phyloP scores from a whole-genome alignment of 169 alveolate species.

The Plasmodium vivax region DNA sequence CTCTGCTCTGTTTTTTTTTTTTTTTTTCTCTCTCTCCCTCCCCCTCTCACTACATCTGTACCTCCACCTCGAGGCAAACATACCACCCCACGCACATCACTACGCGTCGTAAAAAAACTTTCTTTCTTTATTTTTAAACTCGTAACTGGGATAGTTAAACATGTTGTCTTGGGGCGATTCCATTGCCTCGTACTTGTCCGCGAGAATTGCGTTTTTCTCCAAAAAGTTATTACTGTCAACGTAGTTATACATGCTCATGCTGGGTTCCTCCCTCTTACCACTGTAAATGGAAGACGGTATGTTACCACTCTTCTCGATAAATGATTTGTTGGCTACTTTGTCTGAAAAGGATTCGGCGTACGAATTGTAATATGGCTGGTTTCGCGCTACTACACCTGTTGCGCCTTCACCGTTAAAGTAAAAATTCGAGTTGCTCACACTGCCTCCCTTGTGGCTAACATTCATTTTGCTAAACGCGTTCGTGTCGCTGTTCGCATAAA shows the following conservation, averaged over 20 bases:
- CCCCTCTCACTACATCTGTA: background rate
- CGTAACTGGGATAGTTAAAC: constrained; percentile 30
- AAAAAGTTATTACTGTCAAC: constrained; percentile 23
- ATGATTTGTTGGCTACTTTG: constrained; percentile 14
- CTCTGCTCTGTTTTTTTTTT: background rate
- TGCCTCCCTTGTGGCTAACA: constrained; percentile 22
- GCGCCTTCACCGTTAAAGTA: constrained; percentile 1
- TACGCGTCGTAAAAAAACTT: constrained; percentile 38
- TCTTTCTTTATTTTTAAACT: constrained; percentile 32
- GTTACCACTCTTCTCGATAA: constrained; percentile 23
- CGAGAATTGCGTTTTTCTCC: constrained; percentile 13
- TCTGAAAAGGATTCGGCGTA: constrained; percentile 14
- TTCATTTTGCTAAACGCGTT: constrained; percentile 27
- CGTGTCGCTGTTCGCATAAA: constrained; percentile 12
- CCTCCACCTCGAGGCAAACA: background rate
- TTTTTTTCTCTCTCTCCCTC: background rate
- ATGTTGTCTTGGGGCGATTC: constrained; percentile 36
- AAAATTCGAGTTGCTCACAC: constrained; percentile 15
- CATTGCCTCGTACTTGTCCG: constrained; percentile 20
- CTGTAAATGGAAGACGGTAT: constrained; percentile 5
- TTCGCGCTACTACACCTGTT: background rate
- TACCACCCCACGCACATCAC: background rate
- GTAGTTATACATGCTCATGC: background rate
- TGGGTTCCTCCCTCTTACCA: constrained; percentile 38
- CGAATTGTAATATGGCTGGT: constrained; percentile 29